A percentile compares a stretch with the other conserved stretches of the same genome.
phyloP scores from a whole-genome alignment of 192 early-diverging fungal genomes.

The Rhizophagus sp. region DNA sequence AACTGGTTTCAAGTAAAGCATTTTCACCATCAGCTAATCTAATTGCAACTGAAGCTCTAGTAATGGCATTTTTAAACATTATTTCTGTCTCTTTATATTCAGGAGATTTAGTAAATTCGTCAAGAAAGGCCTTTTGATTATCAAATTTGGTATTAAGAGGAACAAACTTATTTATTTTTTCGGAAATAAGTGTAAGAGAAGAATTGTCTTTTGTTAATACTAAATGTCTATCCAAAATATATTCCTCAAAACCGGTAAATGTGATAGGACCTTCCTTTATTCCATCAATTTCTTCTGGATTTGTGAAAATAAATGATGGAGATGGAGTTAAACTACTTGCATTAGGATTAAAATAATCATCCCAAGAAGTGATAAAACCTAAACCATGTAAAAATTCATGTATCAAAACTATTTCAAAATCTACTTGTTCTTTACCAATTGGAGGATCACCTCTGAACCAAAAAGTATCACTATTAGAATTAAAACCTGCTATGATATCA shows the following conservation, averaged over 20 bases:
- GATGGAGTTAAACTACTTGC: background rate
- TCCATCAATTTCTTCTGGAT: background rate
- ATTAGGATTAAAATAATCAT: background rate
- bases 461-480: background rate
- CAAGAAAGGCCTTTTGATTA: background rate
- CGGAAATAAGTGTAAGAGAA: background rate
- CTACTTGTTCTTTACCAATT: background rate
- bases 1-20: background rate
- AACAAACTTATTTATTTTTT: background rate
- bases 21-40: background rate
- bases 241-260: constrained; percentile 20
- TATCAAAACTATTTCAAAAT: background rate
- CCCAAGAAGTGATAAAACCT: constrained; percentile 3
- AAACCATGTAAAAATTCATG: constrained; percentile 24
- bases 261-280: background rate
- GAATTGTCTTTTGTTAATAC: background rate
- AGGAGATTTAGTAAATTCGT: background rate
- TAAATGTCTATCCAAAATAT: background rate
- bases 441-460: background rate
- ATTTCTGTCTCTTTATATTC: background rate
- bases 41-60: background rate
- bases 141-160: background rate
- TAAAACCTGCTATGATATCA: background rate
- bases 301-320: background rate
- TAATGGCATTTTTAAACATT: background rate